Conservation (phyloP, 2,329 filamentous ascomycete genomes). For the Fusarium coicis region DNA sequence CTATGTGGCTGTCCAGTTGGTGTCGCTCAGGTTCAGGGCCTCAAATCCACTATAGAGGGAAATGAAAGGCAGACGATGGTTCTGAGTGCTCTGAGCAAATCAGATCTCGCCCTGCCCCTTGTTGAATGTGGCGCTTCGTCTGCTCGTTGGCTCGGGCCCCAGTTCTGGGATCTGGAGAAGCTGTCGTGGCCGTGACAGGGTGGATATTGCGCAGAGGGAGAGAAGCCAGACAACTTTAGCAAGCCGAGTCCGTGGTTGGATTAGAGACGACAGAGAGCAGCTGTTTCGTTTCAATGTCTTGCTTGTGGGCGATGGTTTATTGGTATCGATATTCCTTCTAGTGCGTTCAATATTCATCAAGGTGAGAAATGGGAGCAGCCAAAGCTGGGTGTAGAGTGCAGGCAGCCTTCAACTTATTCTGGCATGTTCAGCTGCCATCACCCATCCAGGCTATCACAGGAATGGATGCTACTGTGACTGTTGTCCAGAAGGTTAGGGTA, state of each 20-base stretch:
- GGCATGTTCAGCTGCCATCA: constrained; percentile 1
- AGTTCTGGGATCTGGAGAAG: constrained; percentile 4
- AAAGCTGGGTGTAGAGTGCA: constrained; percentile 6
- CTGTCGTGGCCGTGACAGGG: constrained; percentile 23
- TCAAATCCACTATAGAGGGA: constrained; percentile 14
- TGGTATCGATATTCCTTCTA: constrained; percentile 3
- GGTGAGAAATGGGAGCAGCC: constrained; percentile 1
- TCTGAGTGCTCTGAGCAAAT: constrained; percentile 21
- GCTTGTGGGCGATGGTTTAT: neutral
- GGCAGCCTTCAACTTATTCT: constrained; percentile 32
- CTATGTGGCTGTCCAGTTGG: neutral
- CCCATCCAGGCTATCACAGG: constrained; percentile 25
- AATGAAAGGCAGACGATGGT: constrained; percentile 39
- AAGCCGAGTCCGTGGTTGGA: constrained; percentile 31
- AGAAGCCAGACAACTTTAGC: constrained; percentile 16
- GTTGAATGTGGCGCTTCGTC: constrained; percentile 26
- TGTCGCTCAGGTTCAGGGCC: constrained; percentile 12
- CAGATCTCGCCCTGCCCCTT: constrained; percentile 3
- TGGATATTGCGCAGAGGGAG: constrained; percentile 6
- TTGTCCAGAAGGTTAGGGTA: neutral
- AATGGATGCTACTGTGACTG: constrained; percentile 22
- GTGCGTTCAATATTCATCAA: neutral
- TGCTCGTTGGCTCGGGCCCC: constrained; percentile 30
- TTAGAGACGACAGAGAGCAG: neutral
- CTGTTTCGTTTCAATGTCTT: constrained; percentile 39